phyloP scores from a whole-genome alignment of 345 rosid species.

The Arabidopsis arenosa region DNA sequence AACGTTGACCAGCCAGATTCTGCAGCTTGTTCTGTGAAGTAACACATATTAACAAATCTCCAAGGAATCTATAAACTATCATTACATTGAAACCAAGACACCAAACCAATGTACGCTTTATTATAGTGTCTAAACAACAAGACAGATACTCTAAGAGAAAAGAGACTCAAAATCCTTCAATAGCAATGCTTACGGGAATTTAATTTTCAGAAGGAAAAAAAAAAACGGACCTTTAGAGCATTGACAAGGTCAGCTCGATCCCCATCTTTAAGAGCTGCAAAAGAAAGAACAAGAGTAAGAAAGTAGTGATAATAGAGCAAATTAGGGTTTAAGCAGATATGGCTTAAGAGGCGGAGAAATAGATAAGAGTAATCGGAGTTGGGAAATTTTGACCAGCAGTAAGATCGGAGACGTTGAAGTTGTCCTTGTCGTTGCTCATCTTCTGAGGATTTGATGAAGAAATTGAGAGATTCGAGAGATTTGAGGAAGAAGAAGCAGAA shows the following conservation, averaged over 20 bases:
- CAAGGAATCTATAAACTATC: constrained; percentile 1
- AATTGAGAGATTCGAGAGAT: neutral
- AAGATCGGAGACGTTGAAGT: constrained; percentile 73
- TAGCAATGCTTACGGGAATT: neutral
- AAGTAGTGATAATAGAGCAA: neutral
- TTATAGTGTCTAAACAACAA: neutral
- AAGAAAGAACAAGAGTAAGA: neutral
- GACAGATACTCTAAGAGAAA: neutral
- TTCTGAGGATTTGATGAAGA: constrained; percentile 20
- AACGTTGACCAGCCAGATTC: constrained; percentile 64
- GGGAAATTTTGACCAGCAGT: constrained; percentile 48
- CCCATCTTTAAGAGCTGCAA: constrained; percentile 60
- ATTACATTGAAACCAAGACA: neutral
- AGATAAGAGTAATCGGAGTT: neutral
- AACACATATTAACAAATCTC: neutral
- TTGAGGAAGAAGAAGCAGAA: neutral
- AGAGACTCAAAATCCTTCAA: neutral
- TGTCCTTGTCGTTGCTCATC: constrained; percentile 69
- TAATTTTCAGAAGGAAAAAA: neutral
- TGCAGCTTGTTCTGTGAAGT: constrained; percentile 65
- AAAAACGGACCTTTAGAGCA: constrained; percentile 64
- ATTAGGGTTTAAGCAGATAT: neutral
- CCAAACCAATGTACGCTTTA: constrained; percentile 7
- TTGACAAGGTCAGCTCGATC: constrained; percentile 70
- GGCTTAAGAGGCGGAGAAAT: neutral